Evolutionary conservation across 768 basidiomycete genomes (phyloP).

Genomic region (Boletus subparvulus): DNA sequence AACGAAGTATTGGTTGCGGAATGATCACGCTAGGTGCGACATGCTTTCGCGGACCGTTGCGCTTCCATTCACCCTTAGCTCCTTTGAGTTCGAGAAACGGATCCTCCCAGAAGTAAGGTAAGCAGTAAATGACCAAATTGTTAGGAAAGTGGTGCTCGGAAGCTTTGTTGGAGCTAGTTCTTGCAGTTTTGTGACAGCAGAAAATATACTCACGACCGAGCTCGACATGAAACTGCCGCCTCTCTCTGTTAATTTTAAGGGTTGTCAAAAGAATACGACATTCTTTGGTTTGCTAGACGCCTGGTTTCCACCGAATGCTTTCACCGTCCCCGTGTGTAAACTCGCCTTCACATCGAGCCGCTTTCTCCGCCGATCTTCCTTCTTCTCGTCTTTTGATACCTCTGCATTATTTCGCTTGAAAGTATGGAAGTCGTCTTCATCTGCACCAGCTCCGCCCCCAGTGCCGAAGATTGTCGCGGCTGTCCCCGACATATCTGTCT

Average conservation of each 20-base stretch:
- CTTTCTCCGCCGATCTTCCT: slow-evolving; percentile 43
- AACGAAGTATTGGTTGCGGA: not conserved
- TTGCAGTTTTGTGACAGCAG: not conserved
- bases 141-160: not conserved
- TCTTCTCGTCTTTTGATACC: slow-evolving; percentile 60
- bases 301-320: slow-evolving; percentile 31
- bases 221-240: not conserved
- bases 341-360: slow-evolving; percentile 44
- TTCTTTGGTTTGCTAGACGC: slow-evolving; percentile 39
- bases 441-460: slow-evolving; percentile 66
- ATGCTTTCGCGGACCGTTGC: not conserved
- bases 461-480: slow-evolving; percentile 26
- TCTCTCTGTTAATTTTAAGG: not conserved
- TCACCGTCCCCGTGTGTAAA: slow-evolving; percentile 41
- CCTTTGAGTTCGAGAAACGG: not conserved
- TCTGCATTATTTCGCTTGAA: slow-evolving; percentile 65
- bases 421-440: slow-evolving; percentile 93
- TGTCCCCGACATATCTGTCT: slow-evolving; percentile 46
- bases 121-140: not conserved
- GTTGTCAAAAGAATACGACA: slow-evolving; percentile 46
- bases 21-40: not conserved
- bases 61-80: not conserved
- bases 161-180: not conserved
- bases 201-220: not conserved
- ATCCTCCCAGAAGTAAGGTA: not conserved